These are phyloP conservation scores for Blumeria graminis DNA, from an alignment of 2,329 filamentous ascomycete species.

Conservation along the genomic window DNA sequence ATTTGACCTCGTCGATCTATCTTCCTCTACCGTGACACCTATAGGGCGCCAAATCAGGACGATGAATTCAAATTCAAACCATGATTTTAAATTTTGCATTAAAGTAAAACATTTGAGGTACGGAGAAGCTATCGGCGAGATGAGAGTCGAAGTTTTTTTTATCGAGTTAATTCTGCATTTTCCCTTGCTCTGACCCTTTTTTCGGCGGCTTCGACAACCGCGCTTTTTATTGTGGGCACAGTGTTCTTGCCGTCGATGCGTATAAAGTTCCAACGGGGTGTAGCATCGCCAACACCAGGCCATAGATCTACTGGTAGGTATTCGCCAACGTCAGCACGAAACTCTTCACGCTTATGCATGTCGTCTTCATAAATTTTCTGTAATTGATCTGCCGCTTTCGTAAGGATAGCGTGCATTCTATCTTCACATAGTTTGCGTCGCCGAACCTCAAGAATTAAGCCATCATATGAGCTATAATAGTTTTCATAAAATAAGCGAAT, in stretches of 20 bases:
- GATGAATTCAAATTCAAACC: no score
- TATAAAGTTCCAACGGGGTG: conserved; percentile 12
- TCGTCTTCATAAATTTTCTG: conserved; percentile 55
- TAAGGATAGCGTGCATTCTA: conserved; percentile 48
- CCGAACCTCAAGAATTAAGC: conserved; percentile 61
- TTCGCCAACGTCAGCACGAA: conserved; percentile 62
- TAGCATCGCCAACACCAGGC: conserved; percentile 40
- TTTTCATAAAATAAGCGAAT: conserved; percentile 68
- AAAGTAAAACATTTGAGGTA: no score
- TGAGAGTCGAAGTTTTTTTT: no score
- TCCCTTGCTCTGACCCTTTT: conserved; percentile 10
- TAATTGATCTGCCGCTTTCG: conserved; percentile 53
- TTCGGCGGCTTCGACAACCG: conserved; percentile 10
- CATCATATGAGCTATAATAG: conserved; percentile 66
- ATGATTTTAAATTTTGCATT: no score
- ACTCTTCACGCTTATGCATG: conserved; percentile 45
- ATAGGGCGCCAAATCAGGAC: no score
- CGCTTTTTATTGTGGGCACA: conserved; percentile 9
- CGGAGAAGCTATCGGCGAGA: no score
- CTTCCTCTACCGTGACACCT: no score
- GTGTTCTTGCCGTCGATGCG: conserved; percentile 5
- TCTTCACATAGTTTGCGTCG: conserved; percentile 49
- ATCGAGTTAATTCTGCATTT: background rate
- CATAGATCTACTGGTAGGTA: conserved; percentile 75
- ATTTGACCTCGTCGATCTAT: no score